Base-by-base conservation (phyloP, 2,329 filamentous ascomycete genomes). In the Neofusicoccum cordaticola region DNA sequence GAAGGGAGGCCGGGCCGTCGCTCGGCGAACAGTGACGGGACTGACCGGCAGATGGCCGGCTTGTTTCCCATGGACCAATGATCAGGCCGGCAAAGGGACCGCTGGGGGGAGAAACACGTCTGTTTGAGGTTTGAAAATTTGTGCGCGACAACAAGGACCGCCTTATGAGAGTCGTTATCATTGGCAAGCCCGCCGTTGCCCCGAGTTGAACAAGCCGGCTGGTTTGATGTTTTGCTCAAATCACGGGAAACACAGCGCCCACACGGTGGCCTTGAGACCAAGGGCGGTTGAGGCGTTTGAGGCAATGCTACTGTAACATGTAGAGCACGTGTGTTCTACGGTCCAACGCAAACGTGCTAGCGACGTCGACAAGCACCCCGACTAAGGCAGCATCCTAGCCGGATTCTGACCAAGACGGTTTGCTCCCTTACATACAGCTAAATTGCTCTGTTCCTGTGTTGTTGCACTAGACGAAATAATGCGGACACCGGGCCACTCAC, bases 321-420 rank as follows among this genome's bases (percentile, higher is more conserved):
- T 58, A 45, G 53, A 45, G 39, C 53, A 60, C 42, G 56, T 60
- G 56, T 60, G 53, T 34, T n/a, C 42, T 17, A 47, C 17, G 56
- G 42, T 37, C 42, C 9, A 15, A 6, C 31, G n/a, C 17, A 37
- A 47, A 12, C 15, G n/a, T 34, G 12, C 34, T 35, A 60, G 42
- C 31, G 39, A 34, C 13, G 27, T 19, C n/a, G 17, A 35, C 27
- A 11, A 42, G 11, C 27, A 2, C n/a, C 9, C 27, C 27, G 34
- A 44, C 39, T 17, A 44, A 17, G 22, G 39, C 15, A 3, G 15
- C 1, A 11, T 15, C 22, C 22, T 31, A 44, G 22, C 13, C 41
- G 17, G 19, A 34, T 58, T 58, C 27, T 22, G 53, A 15, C 4
- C 41, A 58, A 58, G 41, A 27, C 39, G 22, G 53, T 35, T 19